Base-by-base conservation (phyloP, 2,329 filamentous ascomycete genomes). In the Neocatenulostroma microsporum region DNA sequence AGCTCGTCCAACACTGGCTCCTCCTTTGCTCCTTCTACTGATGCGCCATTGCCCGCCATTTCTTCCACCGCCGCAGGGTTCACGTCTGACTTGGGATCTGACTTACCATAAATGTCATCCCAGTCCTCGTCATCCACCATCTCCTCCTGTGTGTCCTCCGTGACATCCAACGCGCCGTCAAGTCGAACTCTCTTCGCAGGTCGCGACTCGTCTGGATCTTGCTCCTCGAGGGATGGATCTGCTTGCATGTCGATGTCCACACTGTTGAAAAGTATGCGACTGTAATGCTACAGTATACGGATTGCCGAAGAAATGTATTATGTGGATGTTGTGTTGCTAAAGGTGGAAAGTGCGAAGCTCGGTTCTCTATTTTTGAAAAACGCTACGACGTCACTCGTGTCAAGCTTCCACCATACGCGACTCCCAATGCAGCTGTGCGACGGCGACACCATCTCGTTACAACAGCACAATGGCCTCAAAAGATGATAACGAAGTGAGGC, bases 171-270 rank as follows among this genome's bases (percentile, higher is more conserved):
- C 34, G 57, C 52, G 37, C 51, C 58, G 44, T 66, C 63, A 37
- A 63, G 52, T 47, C 59, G 54, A 42, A 57, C 57, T 51, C 60
- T 58, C 56, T 67, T 66, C 39, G 60, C 56, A 27, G 63, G 62
- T 28, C 53, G 42, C 34, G 46, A 35, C 36, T 51, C 50, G 39
- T 53, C 50, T 17, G 48, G 41, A 6, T 51, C 39, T 30, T 41
- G 41, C 3, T 32, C 20, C 12, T 45, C 39, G 26, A 32, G 24
- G 17, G 36, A 25, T 18, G 20, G 20, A 21, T 32, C 21, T 36
- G 18, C 28, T 25, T 15, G 10, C 23, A 24, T 34, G 28, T 30
- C 28, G 9, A 30, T 30, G 14, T 9, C 28, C 9, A 25, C 10
- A 25, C 23, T 25, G 23, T 25, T 25, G n/a, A n/a, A n/a, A n/a